Evolutionary conservation across 768 basidiomycete genomes (phyloP).

Genomic region (Rhizopogon vinicolor): DNA sequence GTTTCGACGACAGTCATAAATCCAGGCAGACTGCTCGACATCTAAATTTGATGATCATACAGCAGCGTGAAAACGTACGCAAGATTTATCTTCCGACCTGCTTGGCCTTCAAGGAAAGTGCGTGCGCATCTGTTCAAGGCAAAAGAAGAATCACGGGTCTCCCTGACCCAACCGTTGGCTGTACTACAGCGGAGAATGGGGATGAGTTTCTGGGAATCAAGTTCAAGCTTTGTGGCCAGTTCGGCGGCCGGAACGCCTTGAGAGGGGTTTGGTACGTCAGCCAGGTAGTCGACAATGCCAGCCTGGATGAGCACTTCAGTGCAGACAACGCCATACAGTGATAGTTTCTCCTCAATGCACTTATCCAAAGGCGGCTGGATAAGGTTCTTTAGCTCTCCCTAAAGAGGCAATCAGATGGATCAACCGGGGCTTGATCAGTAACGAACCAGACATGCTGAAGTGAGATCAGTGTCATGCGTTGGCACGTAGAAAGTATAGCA

Average conservation of each 20-base stretch:
- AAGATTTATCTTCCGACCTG: slow-evolving; percentile 8
- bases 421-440: background rate
- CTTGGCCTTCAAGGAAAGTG: slow-evolving; percentile 9
- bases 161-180: slow-evolving; percentile 13
- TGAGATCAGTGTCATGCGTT: too few relatives aligned
- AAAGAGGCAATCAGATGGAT: background rate
- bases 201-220: slow-evolving; percentile 11
- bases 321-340: slow-evolving; percentile 13
- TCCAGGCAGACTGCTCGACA: slow-evolving; percentile 8
- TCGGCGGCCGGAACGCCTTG: slow-evolving; percentile 9
- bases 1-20: slow-evolving; percentile 7
- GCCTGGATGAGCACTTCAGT: slow-evolving; percentile 12
- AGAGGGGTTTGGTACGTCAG: background rate
- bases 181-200: slow-evolving; percentile 13
- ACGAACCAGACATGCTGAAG: background rate
- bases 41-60: background rate
- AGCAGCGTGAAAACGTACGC: slow-evolving; percentile 2
- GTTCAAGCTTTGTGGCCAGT: slow-evolving; percentile 8
- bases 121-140: slow-evolving; percentile 13
- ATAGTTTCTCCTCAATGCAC: background rate
- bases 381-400: slow-evolving; percentile 1
- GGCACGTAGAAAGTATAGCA: background rate
- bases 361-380: slow-evolving; percentile 3
- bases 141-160: slow-evolving; percentile 13
- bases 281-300: slow-evolving; percentile 11